Percentiles rank a stretch among this genome's conserved stretches.
Conservation (phyloP, 257 asterid species). For the Przewalskia tangutica region DNA sequence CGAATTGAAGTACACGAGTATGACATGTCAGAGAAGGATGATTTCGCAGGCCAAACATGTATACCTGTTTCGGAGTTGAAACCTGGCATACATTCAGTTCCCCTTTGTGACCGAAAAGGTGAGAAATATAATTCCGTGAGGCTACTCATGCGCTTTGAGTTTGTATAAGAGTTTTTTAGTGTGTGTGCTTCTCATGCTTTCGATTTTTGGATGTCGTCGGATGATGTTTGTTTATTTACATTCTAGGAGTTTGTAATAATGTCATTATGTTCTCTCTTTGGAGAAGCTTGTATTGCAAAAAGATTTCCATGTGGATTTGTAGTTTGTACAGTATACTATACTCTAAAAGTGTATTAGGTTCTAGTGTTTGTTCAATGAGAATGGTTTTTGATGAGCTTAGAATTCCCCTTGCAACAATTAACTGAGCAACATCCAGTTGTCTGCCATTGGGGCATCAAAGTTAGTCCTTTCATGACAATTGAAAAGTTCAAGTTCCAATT, state of each 20-base stretch:
- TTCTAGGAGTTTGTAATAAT: not conserved
- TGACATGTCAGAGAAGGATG: slow-evolving; percentile 35
- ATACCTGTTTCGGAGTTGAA: slow-evolving; percentile 38
- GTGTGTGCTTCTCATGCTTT: not conserved
- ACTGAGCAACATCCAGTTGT: too few species aligned
- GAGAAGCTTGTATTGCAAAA: not conserved
- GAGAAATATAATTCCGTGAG: slow-evolving; percentile 32
- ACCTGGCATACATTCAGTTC: slow-evolving; percentile 39
- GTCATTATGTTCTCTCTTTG: not conserved
- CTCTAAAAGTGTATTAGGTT: not conserved
- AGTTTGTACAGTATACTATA: not conserved
- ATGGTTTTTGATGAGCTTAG: not conserved
- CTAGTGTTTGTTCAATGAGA: not conserved
- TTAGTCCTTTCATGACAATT: too few species aligned
- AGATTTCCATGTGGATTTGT: not conserved
- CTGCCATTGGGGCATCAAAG: too few species aligned
- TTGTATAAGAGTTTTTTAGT: slow-evolving; percentile 8
- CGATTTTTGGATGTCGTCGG: not conserved
- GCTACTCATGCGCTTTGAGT: slow-evolving; percentile 46
- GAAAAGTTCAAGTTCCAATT: not conserved
- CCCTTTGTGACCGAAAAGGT: slow-evolving; percentile 32
- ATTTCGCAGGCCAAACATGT: slow-evolving; percentile 48
- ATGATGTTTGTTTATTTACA: not conserved
- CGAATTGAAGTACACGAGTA: slow-evolving; percentile 40
- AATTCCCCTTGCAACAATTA: too few species aligned